Percentiles rank a stretch among this genome's conserved stretches.
phyloP scores from a whole-genome alignment of 2,329 filamentous ascomycete genomes.

The Ophiostoma pallidulum region DNA sequence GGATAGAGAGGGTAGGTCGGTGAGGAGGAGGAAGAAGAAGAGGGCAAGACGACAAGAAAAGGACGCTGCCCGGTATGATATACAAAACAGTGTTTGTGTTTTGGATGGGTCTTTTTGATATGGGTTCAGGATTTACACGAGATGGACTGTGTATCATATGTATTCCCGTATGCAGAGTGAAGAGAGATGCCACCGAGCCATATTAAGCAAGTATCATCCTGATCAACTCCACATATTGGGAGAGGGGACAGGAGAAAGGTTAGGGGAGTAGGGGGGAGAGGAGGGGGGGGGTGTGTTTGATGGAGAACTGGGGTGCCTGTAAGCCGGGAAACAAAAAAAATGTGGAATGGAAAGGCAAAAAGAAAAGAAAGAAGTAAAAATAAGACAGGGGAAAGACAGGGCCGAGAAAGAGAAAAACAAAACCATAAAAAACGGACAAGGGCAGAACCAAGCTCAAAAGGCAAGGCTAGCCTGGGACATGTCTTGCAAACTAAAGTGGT shows the following conservation, averaged over 20 bases:
- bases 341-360: constrained; percentile 8
- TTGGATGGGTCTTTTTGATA: background rate
- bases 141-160: background rate
- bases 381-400: background rate
- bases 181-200: constrained; percentile 5
- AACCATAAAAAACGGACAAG: background rate
- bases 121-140: background rate
- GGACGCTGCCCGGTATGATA: constrained; percentile 2
- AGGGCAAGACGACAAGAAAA: background rate
- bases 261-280: no score
- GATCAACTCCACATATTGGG: constrained; percentile 11
- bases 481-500: constrained; percentile 7
- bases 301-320: background rate
- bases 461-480: constrained; percentile 13
- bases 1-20: background rate
- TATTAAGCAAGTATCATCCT: constrained; percentile 16
- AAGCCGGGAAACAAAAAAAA: constrained; percentile 8
- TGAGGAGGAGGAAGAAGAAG: background rate
- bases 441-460: constrained; percentile 2
- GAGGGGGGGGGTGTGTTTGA: constrained; percentile 1
- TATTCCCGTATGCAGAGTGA: no score
- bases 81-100: constrained; percentile 1
- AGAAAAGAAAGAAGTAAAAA: background rate
- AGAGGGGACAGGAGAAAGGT: no score
- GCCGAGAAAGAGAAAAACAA: background rate